A percentile compares a stretch with the other conserved stretches of the same genome.
phyloP scores from a whole-genome alignment of 1,139 yeast species.

The Magnusiomyces starmeri region DNA sequence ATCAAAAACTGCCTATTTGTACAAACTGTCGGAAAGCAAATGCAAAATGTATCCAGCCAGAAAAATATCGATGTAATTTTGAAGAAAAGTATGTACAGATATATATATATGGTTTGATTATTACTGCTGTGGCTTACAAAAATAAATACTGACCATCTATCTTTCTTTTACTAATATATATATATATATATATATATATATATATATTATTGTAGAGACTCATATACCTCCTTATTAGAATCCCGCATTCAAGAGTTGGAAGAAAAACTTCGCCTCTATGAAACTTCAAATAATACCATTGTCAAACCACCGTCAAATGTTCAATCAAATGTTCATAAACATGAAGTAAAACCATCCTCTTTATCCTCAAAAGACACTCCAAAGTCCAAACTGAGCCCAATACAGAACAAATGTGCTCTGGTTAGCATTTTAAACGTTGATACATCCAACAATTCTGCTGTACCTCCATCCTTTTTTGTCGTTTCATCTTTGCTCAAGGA shows the following conservation, averaged over 20 bases:
- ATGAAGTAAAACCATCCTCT: no score
- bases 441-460: background rate
- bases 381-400: no score
- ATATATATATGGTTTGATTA: no score
- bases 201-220: no score
- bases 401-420: background rate
- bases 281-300: no score
- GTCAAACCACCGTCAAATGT: no score
- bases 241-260: constrained; percentile 1
- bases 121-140: no score
- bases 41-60: constrained; percentile 8
- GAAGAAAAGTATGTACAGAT: constrained; percentile 1
- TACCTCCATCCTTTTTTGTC: constrained; percentile 4
- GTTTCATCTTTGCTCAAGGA: constrained; percentile 5
- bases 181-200: no score
- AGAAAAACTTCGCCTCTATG: background rate
- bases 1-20: constrained; percentile 7
- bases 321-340: no score
- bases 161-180: no score
- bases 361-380: no score
- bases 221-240: constrained; percentile 1
- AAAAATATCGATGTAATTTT: constrained; percentile 5
- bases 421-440: constrained; percentile 5
- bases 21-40: constrained; percentile 4
- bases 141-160: no score